Evolutionary conservation across 129 eudicot species (phyloP), one percentile per base, ranked within the genome.

Genomic region (Escallonia rubra): DNA sequence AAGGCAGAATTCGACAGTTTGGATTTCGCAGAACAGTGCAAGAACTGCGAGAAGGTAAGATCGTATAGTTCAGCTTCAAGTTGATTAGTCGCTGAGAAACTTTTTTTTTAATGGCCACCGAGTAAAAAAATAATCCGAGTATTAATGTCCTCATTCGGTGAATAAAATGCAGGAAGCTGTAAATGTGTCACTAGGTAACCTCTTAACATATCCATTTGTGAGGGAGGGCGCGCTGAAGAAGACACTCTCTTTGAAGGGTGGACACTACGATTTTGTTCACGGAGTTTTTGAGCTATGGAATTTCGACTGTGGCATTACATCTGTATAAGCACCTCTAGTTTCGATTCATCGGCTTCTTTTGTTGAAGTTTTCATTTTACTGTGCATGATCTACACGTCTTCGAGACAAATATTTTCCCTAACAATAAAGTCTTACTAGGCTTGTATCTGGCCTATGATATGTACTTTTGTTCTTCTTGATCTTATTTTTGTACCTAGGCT

Each of bases 201-300:
- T 94, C 43, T 73, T 94, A 64, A 82, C 99, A 4, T 94, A 94
- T 68, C 99, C 99, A 42, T 94, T 89, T 70, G 99, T 94, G 50
- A 70, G 82, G 64, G 93, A 86, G 39, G 96, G 84, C 41, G 83
- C 72, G 13, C 51, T 71, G 59, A 94, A 94, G 75, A 85, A 89
- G 40, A 57, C 78, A 23, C 68, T 94, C 16, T 55, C 81, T 12
- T 39, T 94, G 12, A 87, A 80, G 76, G 99, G 99, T 10, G 99
- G 86, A 62, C 96, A 94, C 74, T 94, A 94, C 49, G 95, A 94
- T 72, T 94, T 94, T 71, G 88, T 89, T 48, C 74, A 86, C 12
- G 95, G 99, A 14, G 11, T 78, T 9, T 94, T 94, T 65, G 93
- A 82, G 82, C 86, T 80, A 5, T 94, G 99, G 99, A 76, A 64